phyloP scores from a whole-genome alignment of 495 filamentous ascomycete species.

The Penicillium goetzii region DNA sequence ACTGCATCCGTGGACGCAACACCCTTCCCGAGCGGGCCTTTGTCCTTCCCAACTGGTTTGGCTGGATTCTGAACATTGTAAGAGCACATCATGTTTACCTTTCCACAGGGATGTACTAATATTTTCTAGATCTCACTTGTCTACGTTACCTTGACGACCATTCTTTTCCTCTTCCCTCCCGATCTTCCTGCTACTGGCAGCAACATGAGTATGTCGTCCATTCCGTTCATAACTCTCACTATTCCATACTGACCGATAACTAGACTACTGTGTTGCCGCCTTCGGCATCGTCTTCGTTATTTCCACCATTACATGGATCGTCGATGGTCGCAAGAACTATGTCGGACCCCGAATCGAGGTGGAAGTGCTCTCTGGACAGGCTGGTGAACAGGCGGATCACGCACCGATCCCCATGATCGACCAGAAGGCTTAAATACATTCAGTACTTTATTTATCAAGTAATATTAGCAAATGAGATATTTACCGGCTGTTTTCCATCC shows the following conservation, averaged over 20 bases:
- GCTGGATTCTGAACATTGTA: conserved; percentile 55
- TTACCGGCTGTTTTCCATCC: neutral
- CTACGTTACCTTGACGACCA: conserved; percentile 69
- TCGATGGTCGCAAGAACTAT: conserved; percentile 76
- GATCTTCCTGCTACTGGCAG: conserved; percentile 64
- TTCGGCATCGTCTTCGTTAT: conserved; percentile 71
- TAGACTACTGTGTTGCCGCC: conserved; percentile 71
- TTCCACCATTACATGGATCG: conserved; percentile 66
- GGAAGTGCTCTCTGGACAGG: conserved; percentile 41
- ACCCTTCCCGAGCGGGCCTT: conserved; percentile 68
- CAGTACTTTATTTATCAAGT: neutral
- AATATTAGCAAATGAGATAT: conserved; percentile 9
- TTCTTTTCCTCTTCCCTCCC: conserved; percentile 78
- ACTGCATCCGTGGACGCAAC: conserved; percentile 64
- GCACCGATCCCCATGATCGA: conserved; percentile 28
- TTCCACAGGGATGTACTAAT: neutral
- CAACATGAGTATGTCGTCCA: conserved; percentile 65
- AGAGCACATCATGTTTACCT: neutral
- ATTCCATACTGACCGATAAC: conserved; percentile 17
- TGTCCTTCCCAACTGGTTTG: conserved; percentile 58
- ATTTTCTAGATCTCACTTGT: conserved; percentile 58
- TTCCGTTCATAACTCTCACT: neutral
- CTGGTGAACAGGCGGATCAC: conserved; percentile 19
- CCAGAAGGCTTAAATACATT: conserved; percentile 19
- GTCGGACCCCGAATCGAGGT: conserved; percentile 61